These are phyloP conservation scores for Sophora flavescens DNA, from an alignment of 306 rosid species.

Conservation along the genomic window DNA sequence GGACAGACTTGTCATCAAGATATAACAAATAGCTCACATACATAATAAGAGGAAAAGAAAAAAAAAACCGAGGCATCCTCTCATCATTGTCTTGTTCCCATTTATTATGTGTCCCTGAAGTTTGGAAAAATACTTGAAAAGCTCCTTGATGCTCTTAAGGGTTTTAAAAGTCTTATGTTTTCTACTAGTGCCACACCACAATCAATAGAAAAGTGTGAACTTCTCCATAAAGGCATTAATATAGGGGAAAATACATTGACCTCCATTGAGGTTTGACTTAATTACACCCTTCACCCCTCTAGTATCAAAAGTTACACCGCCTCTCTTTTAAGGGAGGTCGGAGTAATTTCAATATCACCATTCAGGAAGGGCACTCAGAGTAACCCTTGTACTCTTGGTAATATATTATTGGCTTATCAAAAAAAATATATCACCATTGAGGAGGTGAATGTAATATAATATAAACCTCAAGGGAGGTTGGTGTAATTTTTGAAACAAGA, in stretches of 20 bases:
- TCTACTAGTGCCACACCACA: conserved; percentile 9
- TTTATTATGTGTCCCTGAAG: neutral
- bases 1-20: neutral
- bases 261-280: too few relatives aligned
- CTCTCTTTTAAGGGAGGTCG: too few relatives aligned
- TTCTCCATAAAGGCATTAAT: conserved; percentile 7
- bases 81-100: neutral
- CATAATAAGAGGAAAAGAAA: neutral
- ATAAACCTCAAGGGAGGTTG: too few relatives aligned
- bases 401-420: too few relatives aligned
- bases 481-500: too few relatives aligned
- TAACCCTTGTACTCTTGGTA: too few relatives aligned
- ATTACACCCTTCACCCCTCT: too few relatives aligned
- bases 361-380: too few relatives aligned
- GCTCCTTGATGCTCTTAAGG: neutral
- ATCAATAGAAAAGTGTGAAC: neutral
- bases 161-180: neutral
- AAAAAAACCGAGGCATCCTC: conserved; percentile 14
- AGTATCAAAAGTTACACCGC: too few relatives aligned
- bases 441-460: too few relatives aligned
- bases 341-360: too few relatives aligned
- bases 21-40: neutral
- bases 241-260: neutral
- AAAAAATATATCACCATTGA: too few relatives aligned
- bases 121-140: neutral